A percentile compares a stretch with the other conserved stretches of the same genome.
Conservation (phyloP, 2,329 filamentous ascomycete genomes). For the Chalara sp. region DNA sequence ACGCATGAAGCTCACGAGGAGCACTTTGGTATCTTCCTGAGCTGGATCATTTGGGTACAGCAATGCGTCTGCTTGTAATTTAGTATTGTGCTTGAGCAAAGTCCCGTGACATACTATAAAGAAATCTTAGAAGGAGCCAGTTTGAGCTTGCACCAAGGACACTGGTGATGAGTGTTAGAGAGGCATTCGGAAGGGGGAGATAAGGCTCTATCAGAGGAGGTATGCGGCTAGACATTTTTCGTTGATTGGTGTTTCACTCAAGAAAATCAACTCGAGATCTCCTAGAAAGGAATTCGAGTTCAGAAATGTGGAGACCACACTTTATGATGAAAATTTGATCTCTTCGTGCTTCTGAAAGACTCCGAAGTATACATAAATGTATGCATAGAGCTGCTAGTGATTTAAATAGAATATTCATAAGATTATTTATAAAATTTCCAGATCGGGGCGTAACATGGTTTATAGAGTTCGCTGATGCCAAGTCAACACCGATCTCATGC, state of each 20-base stretch:
- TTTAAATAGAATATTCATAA: too few relatives aligned
- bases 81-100: background rate
- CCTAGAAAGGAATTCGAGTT: too few relatives aligned
- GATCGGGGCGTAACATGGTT: too few relatives aligned
- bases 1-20: conserved; percentile 78
- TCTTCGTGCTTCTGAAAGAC: too few relatives aligned
- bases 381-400: too few relatives aligned
- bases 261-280: too few relatives aligned
- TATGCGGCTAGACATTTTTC: conserved; percentile 21
- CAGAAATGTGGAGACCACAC: too few relatives aligned
- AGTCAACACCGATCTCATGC: too few relatives aligned
- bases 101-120: conserved; percentile 26
- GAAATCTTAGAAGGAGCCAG: conserved; percentile 55
- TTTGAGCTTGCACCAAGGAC: conserved; percentile 59
- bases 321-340: too few relatives aligned
- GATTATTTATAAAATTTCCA: too few relatives aligned
- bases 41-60: conserved; percentile 22
- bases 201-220: conserved; percentile 61
- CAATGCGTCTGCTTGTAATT: conserved; percentile 2
- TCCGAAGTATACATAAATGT: too few relatives aligned
- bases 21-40: conserved; percentile 42
- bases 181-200: conserved; percentile 48
- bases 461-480: too few relatives aligned
- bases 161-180: conserved; percentile 61
- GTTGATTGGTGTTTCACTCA: background rate